Base-by-base conservation (phyloP, 1,284 basidiomycete species). In the Rhodotorula sp. region DNA sequence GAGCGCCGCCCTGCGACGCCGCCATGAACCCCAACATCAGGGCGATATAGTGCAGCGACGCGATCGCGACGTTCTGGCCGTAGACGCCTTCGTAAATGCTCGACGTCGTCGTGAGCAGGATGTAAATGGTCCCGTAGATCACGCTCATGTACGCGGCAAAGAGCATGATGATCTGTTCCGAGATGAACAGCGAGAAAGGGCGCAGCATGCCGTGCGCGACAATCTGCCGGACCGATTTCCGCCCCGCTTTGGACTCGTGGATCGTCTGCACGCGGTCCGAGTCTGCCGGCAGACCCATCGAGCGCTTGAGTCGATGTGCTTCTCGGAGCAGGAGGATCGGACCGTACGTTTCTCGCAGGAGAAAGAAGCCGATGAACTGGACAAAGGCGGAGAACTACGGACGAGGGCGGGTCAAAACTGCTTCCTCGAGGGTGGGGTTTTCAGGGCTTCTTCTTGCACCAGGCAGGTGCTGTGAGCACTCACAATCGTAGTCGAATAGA, bases 41-140 rank as follows among this genome's bases (percentile, higher is more conserved):
- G 83, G 89, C 85, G 68, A 90, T 83, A 76, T 90, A 91, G 73
- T 88, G 82, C 43, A 88, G 79, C 0, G 86, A 89, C 0, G 87
- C 85, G 62, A 90, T 88, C 0, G 84, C 84, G 16, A 78, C 77
- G 5, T 72, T 72, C 74, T 84, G 78, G 47, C 80, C 76, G 75
- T 85, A 85, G 21, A 61, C 87, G 85, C 56, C 84, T 79, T 3
- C 78, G 71, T 80, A 92, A 34, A 90, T 48, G 39, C 21, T 12
- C n/a, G 61, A 31, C 29, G 91, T 88, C 0, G 86, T 88, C 0
- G 89, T 89, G 58, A 91, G 81, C 76, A 90, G 83, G 14, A 89
- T 72, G 73, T 85, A 86, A 58, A 85, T 79, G 75, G 88, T 87
- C 74, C 64, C 71, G 23, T 84, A 87, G 20, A 87, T 74, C 73